phyloP scores from a whole-genome alignment of 2,329 filamentous ascomycete genomes.

The Chaetomium olivaceum region DNA sequence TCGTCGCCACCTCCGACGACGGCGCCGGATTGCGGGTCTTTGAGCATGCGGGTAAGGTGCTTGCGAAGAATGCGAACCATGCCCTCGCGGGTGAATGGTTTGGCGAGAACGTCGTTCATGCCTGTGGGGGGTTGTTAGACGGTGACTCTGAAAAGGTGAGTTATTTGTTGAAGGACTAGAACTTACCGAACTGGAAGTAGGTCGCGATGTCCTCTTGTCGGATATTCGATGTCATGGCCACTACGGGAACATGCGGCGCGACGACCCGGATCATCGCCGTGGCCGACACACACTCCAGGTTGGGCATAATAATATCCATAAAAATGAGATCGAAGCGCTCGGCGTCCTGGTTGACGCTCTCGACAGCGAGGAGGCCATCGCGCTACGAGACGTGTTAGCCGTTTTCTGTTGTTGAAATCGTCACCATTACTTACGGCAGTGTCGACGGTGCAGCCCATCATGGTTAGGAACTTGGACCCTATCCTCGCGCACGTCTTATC shows the following conservation, averaged over 20 bases:
- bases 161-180: neutral
- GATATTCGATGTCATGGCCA: slow-evolving; percentile 99
- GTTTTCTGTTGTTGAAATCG: neutral
- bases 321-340: slow-evolving; percentile 68
- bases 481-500: slow-evolving; percentile 68
- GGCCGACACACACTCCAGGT: slow-evolving; percentile 90
- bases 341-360: slow-evolving; percentile 65
- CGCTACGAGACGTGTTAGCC: slow-evolving; percentile 49
- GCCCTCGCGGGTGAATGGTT: slow-evolving; percentile 89
- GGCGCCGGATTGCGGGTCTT: slow-evolving; percentile 51
- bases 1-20: slow-evolving; percentile 38
- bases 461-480: slow-evolving; percentile 65
- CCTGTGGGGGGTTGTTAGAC: slow-evolving; percentile 54
- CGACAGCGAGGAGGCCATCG: slow-evolving; percentile 88
- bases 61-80: slow-evolving; percentile 85
- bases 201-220: slow-evolving; percentile 93
- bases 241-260: slow-evolving; percentile 78
- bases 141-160: neutral
- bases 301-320: slow-evolving; percentile 97
- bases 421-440: slow-evolving; percentile 56
- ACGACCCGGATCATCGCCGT: slow-evolving; percentile 91
- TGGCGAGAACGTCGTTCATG: slow-evolving; percentile 96
- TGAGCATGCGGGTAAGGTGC: slow-evolving; percentile 81
- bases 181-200: slow-evolving; percentile 92
- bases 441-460: slow-evolving; percentile 67